A percentile compares a stretch with the other conserved stretches of the same genome.
phyloP scores from a whole-genome alignment of 2,329 filamentous ascomycete genomes.

The Fusarium keratoplasticum region DNA sequence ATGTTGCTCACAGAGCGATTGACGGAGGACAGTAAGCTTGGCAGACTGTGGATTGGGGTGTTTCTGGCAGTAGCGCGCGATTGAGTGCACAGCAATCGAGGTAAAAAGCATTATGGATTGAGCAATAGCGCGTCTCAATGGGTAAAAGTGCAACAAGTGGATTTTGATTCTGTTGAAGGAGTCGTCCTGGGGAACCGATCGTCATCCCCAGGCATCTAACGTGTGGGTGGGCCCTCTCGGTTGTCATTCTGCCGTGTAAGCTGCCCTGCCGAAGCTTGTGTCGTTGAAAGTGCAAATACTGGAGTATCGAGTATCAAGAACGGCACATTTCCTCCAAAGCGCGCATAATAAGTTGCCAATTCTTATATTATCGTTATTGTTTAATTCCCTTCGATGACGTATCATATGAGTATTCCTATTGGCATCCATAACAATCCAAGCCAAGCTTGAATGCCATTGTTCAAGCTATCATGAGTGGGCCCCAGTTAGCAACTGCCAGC shows the following conservation, averaged over 20 bases:
- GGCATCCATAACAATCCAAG: not conserved
- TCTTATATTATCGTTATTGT: not conserved
- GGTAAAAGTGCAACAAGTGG: not conserved
- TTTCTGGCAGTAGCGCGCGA: not conserved
- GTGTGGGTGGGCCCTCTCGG: not conserved
- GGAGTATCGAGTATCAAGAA: not conserved
- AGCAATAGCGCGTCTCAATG: not conserved
- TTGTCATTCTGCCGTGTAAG: not conserved
- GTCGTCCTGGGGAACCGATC: not conserved
- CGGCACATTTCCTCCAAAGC: not conserved
- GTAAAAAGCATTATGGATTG: not conserved
- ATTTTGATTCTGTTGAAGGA: not conserved
- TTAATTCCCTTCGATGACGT: not conserved
- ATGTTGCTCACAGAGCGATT: not conserved
- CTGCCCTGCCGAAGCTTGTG: not conserved
- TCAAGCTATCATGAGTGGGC: constrained; percentile 36
- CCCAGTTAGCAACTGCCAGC: constrained; percentile 42
- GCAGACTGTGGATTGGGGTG: not conserved
- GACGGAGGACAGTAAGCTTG: not conserved
- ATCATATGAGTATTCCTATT: not conserved
- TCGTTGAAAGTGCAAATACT: not conserved
- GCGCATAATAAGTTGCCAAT: not conserved
- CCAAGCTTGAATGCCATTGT: constrained; percentile 37
- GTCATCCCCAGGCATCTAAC: not conserved
- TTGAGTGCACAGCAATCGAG: not conserved